Base-by-base conservation (phyloP, 495 filamentous ascomycete genomes). In the Annulohypoxylon bovei region DNA sequence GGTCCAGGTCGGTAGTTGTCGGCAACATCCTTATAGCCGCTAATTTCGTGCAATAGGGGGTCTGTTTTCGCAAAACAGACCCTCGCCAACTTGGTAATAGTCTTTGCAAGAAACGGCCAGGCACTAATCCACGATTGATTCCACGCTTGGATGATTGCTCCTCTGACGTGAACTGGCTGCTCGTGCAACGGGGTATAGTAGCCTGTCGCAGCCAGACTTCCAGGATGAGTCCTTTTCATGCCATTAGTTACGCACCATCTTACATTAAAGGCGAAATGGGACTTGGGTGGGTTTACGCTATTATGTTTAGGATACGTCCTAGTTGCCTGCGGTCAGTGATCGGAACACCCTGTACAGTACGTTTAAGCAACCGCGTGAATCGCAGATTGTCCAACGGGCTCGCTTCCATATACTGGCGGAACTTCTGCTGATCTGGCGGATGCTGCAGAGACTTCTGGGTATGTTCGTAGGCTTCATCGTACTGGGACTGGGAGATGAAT, bases 121-220 rank as follows among this genome's bases (percentile, higher is more conserved):
- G 88, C 82, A 1, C 81, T 79, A 3, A 93, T 68, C 55, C 89
- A 84, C 0, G 91, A 88, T 8, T 74, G 74, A 18, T 79, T 72
- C 90, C 91, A 92, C 30, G 80, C 67, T 22, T 85, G 80, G 8
- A 93, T 77, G 39, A 92, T 83, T 23, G 85, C 81, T 73, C 90
- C 83, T 2, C 92, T 87, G 32, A 86, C 79, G 37, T 82, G 77
- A 6, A 90, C 67, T 2, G 89, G 83, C 67, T 92, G 92, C 54
- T 87, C 79, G 56, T 90, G 85, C 22, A 93, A 77, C 0, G 87
- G 86, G 1, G 83, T 89, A 30, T 81, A 81, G 22, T 87, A 88
- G 22, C 91, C 90, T 0, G 91, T 93, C 18, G 90, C 76, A 14
- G 92, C 76, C 14, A 92, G 75, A 33, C 88, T 92, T 7, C 91